These are phyloP conservation scores for Moricandia moricandioides DNA, from an alignment of 345 rosid genomes.

Conservation along the genomic window DNA sequence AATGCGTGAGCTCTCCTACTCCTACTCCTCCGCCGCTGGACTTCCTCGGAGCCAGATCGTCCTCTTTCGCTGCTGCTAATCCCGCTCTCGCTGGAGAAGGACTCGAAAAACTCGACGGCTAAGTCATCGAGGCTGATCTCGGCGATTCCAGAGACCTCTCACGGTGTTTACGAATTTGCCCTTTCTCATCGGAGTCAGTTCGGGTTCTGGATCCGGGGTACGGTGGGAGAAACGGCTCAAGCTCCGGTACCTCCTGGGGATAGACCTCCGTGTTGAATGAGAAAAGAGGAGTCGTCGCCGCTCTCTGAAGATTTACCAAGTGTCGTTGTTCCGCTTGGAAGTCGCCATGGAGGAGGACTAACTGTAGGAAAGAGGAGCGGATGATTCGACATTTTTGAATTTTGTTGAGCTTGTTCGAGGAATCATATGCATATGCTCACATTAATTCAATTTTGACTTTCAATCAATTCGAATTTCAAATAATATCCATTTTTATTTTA, in stretches of 20 bases:
- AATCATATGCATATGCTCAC: not conserved
- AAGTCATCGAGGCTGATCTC: constrained; percentile 90
- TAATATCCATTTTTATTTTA: not conserved
- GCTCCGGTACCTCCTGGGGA: constrained; percentile 70
- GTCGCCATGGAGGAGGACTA: constrained; percentile 58
- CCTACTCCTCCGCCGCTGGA: constrained; percentile 13
- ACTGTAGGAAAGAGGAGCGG: not conserved
- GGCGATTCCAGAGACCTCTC: constrained; percentile 77
- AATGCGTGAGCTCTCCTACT: constrained; percentile 29
- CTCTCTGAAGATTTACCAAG: constrained; percentile 44
- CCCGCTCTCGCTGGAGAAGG: constrained; percentile 38
- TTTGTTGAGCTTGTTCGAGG: not conserved
- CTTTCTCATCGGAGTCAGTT: constrained; percentile 45
- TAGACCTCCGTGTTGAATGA: constrained; percentile 41
- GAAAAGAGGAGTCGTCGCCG: constrained; percentile 44
- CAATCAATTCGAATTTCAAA: not conserved
- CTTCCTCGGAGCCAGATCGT: constrained; percentile 41
- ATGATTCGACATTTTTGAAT: not conserved
- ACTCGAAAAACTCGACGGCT: constrained; percentile 62
- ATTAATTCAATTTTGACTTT: not conserved
- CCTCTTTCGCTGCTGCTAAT: constrained; percentile 46
- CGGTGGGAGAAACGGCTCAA: constrained; percentile 81
- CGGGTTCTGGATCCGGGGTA: constrained; percentile 38
- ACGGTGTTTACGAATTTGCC: constrained; percentile 78
- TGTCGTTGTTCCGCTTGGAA: constrained; percentile 61